Base-by-base conservation (phyloP, 2,329 filamentous ascomycete genomes). In the Triangularia verruculosa region DNA sequence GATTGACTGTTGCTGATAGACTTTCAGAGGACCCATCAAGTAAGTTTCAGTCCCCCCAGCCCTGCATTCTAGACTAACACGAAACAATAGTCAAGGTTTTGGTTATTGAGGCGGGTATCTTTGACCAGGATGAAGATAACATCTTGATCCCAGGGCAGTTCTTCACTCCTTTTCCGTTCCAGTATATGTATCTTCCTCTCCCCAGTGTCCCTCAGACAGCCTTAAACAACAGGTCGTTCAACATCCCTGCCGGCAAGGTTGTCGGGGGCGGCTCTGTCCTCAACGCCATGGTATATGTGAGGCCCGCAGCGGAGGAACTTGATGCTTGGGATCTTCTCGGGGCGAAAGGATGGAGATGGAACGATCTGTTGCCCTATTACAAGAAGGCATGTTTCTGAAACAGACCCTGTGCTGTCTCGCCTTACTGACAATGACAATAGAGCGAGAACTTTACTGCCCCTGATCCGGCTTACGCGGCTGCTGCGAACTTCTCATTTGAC, bases 241-340 rank as follows among this genome's bases (percentile, higher is more conserved):
- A 72, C 8, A 77, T 77, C 74, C 73, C 77, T 0, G 68, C 77
- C 17, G 79, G 78, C 8, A 78, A 74, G 55, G 81, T 83, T 0
- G 78, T 90, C 0, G 88, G 88, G 12, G 88, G 88, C 11, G 86
- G 86, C 3, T 82, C 79, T 13, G 80, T 81, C 1, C 78, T 87
- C 61, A 87, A 87, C 67, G 83, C 82, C 65, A 83, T 85, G 81
- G 80, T 83, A 55, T 78, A 77, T 74, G 76, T 74, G 56, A 75
- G 80, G 51, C 81, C 77, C 17, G 76, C 74, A 34, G 74, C 68
- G 17, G 75, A 75, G 43, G 82, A 85, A 56, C 81, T 83, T 53
- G 79, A 87, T 72, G 77, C 78, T 0, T 88, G 85, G 85, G 82
- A 80, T 55, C 71, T 75, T 20, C 72, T 88, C 4, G 85, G 85